phyloP scores from a whole-genome alignment of 768 basidiomycete genomes.

The Phaeotremella skinneri region DNA sequence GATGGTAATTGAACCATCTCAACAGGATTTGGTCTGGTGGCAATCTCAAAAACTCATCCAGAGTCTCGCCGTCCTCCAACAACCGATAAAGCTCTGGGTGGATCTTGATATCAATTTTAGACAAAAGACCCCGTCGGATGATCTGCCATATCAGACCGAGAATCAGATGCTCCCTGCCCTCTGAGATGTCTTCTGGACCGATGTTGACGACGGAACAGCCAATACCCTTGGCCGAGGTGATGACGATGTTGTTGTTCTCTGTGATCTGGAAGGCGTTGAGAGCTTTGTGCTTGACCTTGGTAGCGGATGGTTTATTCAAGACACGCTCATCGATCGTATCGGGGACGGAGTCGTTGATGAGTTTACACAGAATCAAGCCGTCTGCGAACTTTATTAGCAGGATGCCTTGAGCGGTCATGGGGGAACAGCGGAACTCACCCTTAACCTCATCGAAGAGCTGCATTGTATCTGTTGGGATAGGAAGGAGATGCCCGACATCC shows the following conservation, averaged over 20 bases:
- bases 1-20: constrained; percentile 99
- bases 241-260: constrained; percentile 99
- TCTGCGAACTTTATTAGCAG: constrained; percentile 55
- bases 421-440: constrained; percentile 45
- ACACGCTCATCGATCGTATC: constrained; percentile 99
- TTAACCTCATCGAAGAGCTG: constrained; percentile 96
- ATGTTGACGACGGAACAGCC: constrained; percentile 99
- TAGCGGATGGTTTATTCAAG: constrained; percentile 76
- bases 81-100: constrained; percentile 95
- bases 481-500: constrained; percentile 76
- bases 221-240: constrained; percentile 95
- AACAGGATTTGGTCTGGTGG: constrained; percentile 96
- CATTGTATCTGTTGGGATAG: constrained; percentile 95
- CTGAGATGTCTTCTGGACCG: constrained; percentile 84
- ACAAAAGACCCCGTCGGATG: constrained; percentile 86
- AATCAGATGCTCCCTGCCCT: constrained; percentile 92
- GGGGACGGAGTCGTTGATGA: constrained; percentile 96
- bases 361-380: constrained; percentile 93
- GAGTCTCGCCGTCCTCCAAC: constrained; percentile 93
- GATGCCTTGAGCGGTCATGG: not conserved
- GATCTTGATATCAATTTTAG: constrained; percentile 95
- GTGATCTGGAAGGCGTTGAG: constrained; percentile 99
- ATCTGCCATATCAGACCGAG: constrained; percentile 98
- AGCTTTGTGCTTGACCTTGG: constrained; percentile 60
- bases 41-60: constrained; percentile 87